phyloP scores from a whole-genome alignment of 495 filamentous ascomycete genomes.

The Massariosphaeria phaeospora region DNA sequence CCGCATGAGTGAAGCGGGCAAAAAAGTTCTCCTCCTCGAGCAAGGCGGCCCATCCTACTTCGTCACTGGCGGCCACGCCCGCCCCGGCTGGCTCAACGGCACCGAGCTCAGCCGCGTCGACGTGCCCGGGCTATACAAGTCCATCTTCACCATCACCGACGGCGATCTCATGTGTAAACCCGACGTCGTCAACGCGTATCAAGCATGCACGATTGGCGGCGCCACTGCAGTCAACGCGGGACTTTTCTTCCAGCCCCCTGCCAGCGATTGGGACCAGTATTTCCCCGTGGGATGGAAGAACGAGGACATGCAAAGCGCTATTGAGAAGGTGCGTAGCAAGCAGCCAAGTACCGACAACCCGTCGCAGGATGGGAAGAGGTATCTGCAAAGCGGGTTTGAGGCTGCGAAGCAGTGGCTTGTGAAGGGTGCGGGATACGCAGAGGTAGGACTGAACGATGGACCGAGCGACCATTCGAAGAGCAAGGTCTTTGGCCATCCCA shows the following conservation, averaged over 20 bases:
- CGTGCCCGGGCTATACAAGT: conserved; percentile 25
- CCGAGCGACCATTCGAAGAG: conserved; percentile 20
- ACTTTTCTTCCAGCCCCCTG: conserved; percentile 35
- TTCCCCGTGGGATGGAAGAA: not conserved
- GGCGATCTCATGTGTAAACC: no score
- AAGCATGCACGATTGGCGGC: conserved; percentile 25
- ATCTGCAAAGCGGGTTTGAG: no score
- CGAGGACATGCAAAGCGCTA: not conserved
- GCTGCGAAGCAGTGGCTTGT: conserved; percentile 20
- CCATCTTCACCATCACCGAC: not conserved
- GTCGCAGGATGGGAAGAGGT: no score
- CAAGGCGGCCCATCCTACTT: conserved; percentile 36
- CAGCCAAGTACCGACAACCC: no score
- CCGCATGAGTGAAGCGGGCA: conserved; percentile 39
- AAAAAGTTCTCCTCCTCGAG: conserved; percentile 43
- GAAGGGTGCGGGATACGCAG: not conserved
- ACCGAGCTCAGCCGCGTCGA: conserved; percentile 20
- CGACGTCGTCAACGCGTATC: conserved; percentile 14
- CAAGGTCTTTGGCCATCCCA: conserved; percentile 18
- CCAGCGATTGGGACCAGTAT: no score
- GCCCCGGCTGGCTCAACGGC: conserved; percentile 16
- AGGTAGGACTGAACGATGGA: conserved; percentile 9
- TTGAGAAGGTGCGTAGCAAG: conserved; percentile 17
- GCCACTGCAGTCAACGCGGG: conserved; percentile 43
- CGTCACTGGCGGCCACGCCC: conserved; percentile 15